phyloP scores from a whole-genome alignment of 2,329 filamentous ascomycete species.

The Aspergillus versicolor region DNA sequence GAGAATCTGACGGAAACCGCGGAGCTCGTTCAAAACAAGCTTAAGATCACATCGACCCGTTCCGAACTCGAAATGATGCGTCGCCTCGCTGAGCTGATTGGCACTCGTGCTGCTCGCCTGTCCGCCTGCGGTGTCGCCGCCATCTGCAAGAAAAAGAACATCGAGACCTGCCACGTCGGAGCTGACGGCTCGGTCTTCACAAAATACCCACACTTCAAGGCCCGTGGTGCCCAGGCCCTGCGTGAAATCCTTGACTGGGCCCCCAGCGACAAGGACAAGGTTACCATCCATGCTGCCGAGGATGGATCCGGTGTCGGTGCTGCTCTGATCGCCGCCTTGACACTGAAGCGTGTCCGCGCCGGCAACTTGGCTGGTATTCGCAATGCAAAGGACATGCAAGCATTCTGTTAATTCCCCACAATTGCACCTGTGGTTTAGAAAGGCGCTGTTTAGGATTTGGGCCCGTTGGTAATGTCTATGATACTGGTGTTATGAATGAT shows the following conservation, averaged over 20 bases:
- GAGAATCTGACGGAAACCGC: constrained; percentile 90
- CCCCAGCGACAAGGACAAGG: constrained; percentile 77
- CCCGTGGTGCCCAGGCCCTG: constrained; percentile 81
- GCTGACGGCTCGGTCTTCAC: constrained; percentile 98
- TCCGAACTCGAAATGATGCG: constrained; percentile 87
- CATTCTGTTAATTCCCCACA: constrained; percentile 22
- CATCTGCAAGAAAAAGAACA: constrained; percentile 95
- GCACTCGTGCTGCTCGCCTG: constrained; percentile 87
- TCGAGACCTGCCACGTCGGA: constrained; percentile 85
- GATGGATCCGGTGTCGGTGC: constrained; percentile 97
- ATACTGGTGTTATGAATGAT: background rate
- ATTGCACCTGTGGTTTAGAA: background rate
- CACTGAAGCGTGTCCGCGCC: constrained; percentile 60
- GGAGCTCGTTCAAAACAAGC: constrained; percentile 75
- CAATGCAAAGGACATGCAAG: constrained; percentile 44
- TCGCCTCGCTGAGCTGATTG: constrained; percentile 87
- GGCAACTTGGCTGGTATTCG: constrained; percentile 61
- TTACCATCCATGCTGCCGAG: constrained; percentile 86
- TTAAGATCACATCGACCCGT: constrained; percentile 68
- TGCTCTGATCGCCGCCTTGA: constrained; percentile 80
- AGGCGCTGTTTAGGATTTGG: constrained; percentile 2
- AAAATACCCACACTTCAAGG: constrained; percentile 98
- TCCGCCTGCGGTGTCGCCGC: constrained; percentile 94
- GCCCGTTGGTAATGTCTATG: background rate
- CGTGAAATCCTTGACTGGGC: constrained; percentile 96